A percentile compares a stretch with the other conserved stretches of the same genome.
Conservation (phyloP, 2,329 filamentous ascomycete genomes). For the Calonectria hawksworthii region DNA sequence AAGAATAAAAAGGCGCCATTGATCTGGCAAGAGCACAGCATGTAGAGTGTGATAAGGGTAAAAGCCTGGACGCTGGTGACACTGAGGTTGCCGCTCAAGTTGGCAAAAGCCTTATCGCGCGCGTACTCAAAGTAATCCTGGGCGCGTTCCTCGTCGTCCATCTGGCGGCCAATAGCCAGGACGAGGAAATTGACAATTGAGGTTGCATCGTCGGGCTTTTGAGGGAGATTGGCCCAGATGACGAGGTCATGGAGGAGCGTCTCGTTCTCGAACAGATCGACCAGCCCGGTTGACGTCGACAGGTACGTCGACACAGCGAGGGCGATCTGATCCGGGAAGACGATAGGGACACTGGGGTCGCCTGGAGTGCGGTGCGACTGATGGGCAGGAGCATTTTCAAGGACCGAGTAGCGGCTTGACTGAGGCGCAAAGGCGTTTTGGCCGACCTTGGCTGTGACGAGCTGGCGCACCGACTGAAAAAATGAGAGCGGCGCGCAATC, state of each 20-base stretch:
- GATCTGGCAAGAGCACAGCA: conserved; percentile 68
- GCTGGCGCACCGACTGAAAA: conserved; percentile 67
- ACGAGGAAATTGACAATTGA: conserved; percentile 64
- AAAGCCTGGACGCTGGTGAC: conserved; percentile 66
- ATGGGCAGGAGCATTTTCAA: conserved; percentile 58
- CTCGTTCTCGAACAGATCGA: conserved; percentile 62
- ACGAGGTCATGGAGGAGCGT: conserved; percentile 57
- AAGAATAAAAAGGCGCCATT: conserved; percentile 69
- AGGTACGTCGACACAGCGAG: conserved; percentile 54
- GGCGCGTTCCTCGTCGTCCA: conserved; percentile 56
- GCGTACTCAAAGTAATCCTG: conserved; percentile 65
- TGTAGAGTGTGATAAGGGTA: conserved; percentile 65
- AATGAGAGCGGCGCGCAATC: conserved; percentile 70
- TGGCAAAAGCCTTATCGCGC: conserved; percentile 59
- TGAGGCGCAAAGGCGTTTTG: conserved; percentile 65
- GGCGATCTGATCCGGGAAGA: conserved; percentile 46
- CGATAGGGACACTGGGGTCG: conserved; percentile 42
- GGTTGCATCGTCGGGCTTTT: conserved; percentile 52
- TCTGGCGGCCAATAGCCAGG: conserved; percentile 64
- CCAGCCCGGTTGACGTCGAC: conserved; percentile 59
- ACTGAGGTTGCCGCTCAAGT: conserved; percentile 61
- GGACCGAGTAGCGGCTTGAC: conserved; percentile 63
- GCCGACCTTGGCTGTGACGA: conserved; percentile 64
- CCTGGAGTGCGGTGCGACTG: conserved; percentile 38
- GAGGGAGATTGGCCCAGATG: conserved; percentile 56